Evolutionary conservation across 768 basidiomycete species (phyloP), one percentile per base, ranked within the genome.

Genomic region (Tulasnella sp.): DNA sequence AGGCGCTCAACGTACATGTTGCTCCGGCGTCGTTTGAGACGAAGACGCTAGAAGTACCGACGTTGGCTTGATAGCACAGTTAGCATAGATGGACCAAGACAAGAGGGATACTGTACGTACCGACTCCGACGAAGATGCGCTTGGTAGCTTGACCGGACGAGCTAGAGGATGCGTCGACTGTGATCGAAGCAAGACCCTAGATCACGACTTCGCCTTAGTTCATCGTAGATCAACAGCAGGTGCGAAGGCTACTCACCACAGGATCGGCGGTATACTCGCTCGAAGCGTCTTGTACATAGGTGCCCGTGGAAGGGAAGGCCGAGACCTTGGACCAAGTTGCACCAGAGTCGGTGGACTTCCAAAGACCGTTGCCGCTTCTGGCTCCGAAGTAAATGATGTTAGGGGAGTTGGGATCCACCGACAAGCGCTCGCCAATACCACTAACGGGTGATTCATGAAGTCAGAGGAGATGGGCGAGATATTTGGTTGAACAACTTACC

Each of bases 91-190:
- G 22, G 19, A 37, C n/a, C 40, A 2, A 39, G 35, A 52, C 8
- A 9, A 12, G n/a, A 5, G 5, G 5, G 19, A 4, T 12, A 8
- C 42, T 22, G 22, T 29, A 70, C 71, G n/a, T 11, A 35, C 59
- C 68, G 35, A 90, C 88, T 69, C 88, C 88, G 36, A 88, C 87
- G 68, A 89, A 89, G 40, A 90, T 89, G 64, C 87, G 85, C 35
- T 83, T 86, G 16, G 87, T 89, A 0, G 87, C 81, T 5, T 76
- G 78, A 26, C 87, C 87, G 26, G 81, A 80, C 1, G 82, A 78
- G 6, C 87, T 74, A 6, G 76, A 72, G 9, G 76, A 69, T 2
- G 63, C 26, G 75, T 89, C 87, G 75, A 89, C 88, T 0, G 87
- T 88, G 36, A 89, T 86, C 83, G 84, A 89, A 19, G 87, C 78